Evolutionary conservation across 495 filamentous ascomycete genomes (phyloP).

Genomic region (Thermochaetoides thermophila): DNA sequence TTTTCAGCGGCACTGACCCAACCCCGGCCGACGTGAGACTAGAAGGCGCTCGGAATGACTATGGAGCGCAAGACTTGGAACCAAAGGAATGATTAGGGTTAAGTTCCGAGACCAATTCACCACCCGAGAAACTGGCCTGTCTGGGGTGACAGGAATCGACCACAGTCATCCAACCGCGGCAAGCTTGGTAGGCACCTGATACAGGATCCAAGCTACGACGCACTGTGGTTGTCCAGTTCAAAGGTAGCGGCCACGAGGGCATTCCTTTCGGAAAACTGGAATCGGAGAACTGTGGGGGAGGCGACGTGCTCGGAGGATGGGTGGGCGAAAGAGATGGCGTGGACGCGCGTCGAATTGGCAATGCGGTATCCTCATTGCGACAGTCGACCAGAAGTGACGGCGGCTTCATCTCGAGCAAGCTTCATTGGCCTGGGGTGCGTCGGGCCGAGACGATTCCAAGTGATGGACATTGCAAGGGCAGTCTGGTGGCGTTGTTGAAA

Average conservation of each 20-base stretch:
- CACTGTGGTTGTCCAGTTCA: conserved; percentile 16
- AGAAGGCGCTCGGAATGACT: conserved; percentile 29
- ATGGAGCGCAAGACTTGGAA: conserved; percentile 34
- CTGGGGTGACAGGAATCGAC: conserved; percentile 4
- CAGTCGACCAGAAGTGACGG: conserved; percentile 2
- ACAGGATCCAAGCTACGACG: conserved; percentile 26
- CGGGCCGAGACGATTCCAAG: conserved; percentile 4
- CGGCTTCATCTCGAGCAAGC: conserved; percentile 6
- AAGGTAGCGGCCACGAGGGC: conserved; percentile 29
- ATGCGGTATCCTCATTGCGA: conserved; percentile 8
- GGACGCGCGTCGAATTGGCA: conserved; percentile 3
- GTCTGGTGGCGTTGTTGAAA: conserved; percentile 5
- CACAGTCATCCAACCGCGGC: conserved; percentile 21
- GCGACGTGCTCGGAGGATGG: conserved; percentile 39
- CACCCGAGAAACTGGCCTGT: conserved; percentile 19
- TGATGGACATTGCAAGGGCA: conserved; percentile 12
- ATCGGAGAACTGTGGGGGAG: conserved; percentile 54
- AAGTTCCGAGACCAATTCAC: conserved; percentile 57
- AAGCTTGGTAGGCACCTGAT: conserved; percentile 21
- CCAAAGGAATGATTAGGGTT: conserved; percentile 56
- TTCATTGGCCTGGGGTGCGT: conserved; percentile 1
- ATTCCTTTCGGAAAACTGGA: conserved; percentile 50
- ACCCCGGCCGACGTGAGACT: conserved; percentile 13
- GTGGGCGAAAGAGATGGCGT: conserved; percentile 27
- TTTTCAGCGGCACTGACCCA: conserved; percentile 26